Percentiles rank a stretch among this genome's conserved stretches.
Conservation (phyloP, 2,329 filamentous ascomycete genomes). For the Colletotrichum musae region DNA sequence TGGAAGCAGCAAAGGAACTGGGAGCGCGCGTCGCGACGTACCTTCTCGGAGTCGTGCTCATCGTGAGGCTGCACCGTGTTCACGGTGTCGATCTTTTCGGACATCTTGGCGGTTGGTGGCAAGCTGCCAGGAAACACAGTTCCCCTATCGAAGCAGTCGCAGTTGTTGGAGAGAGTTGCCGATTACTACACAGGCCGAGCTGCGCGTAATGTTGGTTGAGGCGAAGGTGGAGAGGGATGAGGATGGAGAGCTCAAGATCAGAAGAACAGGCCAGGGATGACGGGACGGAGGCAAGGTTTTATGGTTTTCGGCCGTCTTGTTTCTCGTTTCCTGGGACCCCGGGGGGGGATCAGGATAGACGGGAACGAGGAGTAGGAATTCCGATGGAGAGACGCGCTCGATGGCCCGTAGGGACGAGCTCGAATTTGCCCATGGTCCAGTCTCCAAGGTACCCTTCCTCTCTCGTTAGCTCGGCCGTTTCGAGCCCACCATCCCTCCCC, state of each 20-base stretch:
- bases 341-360: neutral
- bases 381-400: slow-evolving; percentile 30
- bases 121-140: slow-evolving; percentile 12
- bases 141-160: slow-evolving; percentile 3
- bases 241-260: slow-evolving; percentile 35
- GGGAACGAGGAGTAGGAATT: slow-evolving; percentile 28
- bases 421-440: slow-evolving; percentile 23
- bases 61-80: slow-evolving; percentile 38
- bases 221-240: slow-evolving; percentile 34
- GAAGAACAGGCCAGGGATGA: slow-evolving; percentile 28
- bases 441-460: no score
- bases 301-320: slow-evolving; percentile 38
- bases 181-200: slow-evolving; percentile 32
- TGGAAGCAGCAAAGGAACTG: neutral
- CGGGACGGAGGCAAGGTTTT: slow-evolving; percentile 39
- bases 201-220: slow-evolving; percentile 12
- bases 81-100: slow-evolving; percentile 40
- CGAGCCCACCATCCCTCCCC: slow-evolving; percentile 12
- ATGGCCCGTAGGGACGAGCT: slow-evolving; percentile 20
- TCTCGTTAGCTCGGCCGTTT: slow-evolving; percentile 11
- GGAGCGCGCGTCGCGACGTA: neutral
- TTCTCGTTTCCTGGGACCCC: neutral
- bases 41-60: slow-evolving; percentile 39
- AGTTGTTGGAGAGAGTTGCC: slow-evolving; percentile 12
- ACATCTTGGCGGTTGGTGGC: slow-evolving; percentile 26